Evolutionary conservation across 306 rosid species (phyloP).

Genomic region (Quercus gilva): DNA sequence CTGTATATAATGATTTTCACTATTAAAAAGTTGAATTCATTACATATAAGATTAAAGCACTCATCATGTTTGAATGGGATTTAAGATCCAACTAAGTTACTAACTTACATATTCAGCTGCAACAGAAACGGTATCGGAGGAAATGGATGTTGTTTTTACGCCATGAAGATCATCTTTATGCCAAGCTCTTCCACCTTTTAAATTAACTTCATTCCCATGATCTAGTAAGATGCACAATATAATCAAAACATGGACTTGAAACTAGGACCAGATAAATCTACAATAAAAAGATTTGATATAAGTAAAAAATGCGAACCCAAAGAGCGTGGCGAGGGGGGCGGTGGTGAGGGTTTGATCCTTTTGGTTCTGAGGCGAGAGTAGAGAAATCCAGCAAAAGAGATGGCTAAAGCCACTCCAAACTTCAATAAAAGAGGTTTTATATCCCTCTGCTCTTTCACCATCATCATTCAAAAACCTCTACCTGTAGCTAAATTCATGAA

Average conservation of each 20-base stretch:
- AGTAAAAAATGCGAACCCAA: slow-evolving; percentile 40
- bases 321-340: slow-evolving; percentile 34
- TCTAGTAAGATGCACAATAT: slow-evolving; percentile 27
- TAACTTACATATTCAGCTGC: slow-evolving; percentile 38
- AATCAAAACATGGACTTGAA: background rate
- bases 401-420: slow-evolving; percentile 66
- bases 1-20: background rate
- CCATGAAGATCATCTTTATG: slow-evolving; percentile 20
- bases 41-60: background rate
- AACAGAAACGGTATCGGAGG: slow-evolving; percentile 32
- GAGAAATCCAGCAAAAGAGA: slow-evolving; percentile 75
- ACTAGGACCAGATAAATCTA: background rate
- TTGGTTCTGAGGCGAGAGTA: slow-evolving; percentile 47
- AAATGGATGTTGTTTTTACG: slow-evolving; percentile 23
- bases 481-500: slow-evolving; percentile 20
- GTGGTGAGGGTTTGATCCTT: slow-evolving; percentile 34
- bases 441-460: slow-evolving; percentile 38
- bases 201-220: slow-evolving; percentile 34
- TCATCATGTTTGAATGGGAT: background rate
- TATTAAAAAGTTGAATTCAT: background rate
- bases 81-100: slow-evolving; percentile 26
- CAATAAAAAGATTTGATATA: background rate
- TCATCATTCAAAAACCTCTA: slow-evolving; percentile 16
- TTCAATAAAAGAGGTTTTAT: slow-evolving; percentile 58
- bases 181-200: slow-evolving; percentile 20